phyloP scores from a whole-genome alignment of 2,329 filamentous ascomycete genomes.

The Akanthomyces lecanii region DNA sequence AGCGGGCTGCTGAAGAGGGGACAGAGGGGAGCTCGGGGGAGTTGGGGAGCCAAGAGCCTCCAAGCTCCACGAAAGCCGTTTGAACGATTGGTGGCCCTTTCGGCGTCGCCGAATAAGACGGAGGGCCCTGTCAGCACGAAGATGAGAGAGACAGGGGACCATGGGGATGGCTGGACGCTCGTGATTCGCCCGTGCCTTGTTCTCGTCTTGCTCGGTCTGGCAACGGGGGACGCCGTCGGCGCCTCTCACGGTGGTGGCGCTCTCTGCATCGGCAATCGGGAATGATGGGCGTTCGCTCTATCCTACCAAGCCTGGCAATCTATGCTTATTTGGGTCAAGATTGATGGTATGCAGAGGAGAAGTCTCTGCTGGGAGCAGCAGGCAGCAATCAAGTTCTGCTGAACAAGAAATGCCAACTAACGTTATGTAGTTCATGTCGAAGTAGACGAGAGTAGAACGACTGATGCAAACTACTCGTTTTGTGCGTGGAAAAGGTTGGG shows the following conservation, averaged over 20 bases:
- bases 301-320: too few relatives aligned
- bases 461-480: too few relatives aligned
- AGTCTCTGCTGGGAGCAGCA: background rate
- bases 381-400: background rate
- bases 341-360: background rate
- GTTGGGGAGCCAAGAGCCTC: background rate
- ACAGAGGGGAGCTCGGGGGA: background rate
- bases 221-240: background rate
- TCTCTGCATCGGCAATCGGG: background rate
- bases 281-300: background rate
- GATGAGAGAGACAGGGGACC: background rate
- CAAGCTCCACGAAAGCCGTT: background rate
- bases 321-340: background rate
- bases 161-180: background rate
- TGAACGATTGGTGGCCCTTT: background rate
- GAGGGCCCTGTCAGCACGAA: slow-evolving; percentile 3
- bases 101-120: slow-evolving; percentile 1
- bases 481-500: background rate
- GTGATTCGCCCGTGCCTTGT: background rate
- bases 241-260: slow-evolving; percentile 1
- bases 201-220: background rate
- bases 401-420: background rate
- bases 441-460: background rate
- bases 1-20: too few relatives aligned
- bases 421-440: background rate